Evolutionary conservation across 2,329 filamentous ascomycete genomes (phyloP), one percentile per base, ranked within the genome.

Genomic region (Graphilbum fragrans): DNA sequence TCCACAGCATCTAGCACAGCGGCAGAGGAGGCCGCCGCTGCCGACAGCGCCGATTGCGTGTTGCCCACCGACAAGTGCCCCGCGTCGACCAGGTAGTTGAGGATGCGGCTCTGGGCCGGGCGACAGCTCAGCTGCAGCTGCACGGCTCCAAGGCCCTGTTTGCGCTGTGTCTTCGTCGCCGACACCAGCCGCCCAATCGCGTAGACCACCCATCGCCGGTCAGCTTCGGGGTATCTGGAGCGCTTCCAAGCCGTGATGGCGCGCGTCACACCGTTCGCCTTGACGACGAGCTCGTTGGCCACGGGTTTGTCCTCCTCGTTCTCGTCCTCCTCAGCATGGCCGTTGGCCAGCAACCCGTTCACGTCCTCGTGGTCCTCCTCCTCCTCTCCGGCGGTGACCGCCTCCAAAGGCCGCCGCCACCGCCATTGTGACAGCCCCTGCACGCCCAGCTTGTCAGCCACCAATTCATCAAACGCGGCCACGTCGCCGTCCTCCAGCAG

Each of bases 161-260:
- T 31, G 8, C 38, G n/a, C n/a, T 17, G 35, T 17, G 35, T 29
- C 37, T 38, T 34, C 17, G 39, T 35, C 14, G 45, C 27, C 3
- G 33, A 16, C 14, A 82, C 73, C 4, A 79, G 66, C 55, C 73
- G 76, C 50, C 70, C 71, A 49, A 85, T 74, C 19, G 71, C 69
- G 49, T 74, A 77, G 17, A 78, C 57, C 4, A 83, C 67, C 71
- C 80, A 82, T 46, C 76, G 70, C 21, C 77, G 70, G 55, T 86
- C 78, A 5, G 73, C 70, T 9, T 69, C 61, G 17, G 70, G 63
- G 51, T 79, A 75, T 14, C 20, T 16, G 12, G 20, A 7, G 23
- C 11, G 3, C 7, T 33, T 11, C 7, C 38, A 14, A 10, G 41
- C 17, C n/a, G n/a, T n/a, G n/a, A n/a, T n/a, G 2, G 39, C 4